Conservation (phyloP, 225 moss, liverwort and hornwort genomes). For the Bryum argenteum region DNA sequence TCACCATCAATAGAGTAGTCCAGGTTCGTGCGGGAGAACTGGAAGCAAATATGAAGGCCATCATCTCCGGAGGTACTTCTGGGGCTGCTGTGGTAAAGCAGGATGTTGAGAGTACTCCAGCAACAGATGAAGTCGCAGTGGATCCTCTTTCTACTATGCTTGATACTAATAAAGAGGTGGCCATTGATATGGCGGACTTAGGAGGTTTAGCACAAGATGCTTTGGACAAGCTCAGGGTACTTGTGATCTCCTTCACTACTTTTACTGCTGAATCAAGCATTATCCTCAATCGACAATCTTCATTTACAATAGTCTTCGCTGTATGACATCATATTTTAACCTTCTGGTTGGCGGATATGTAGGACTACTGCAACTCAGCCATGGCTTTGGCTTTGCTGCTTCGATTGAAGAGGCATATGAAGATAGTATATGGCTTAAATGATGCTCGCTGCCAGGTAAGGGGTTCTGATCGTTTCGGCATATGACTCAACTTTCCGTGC, state of each 20-base stretch:
- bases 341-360: slow-evolving; percentile 22
- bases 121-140: slow-evolving; percentile 61
- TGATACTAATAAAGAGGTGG: slow-evolving; percentile 18
- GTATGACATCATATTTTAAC: background rate
- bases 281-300: background rate
- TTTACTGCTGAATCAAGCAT: background rate
- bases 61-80: slow-evolving; percentile 63
- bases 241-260: background rate
- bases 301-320: background rate
- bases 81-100: slow-evolving; percentile 63
- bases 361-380: slow-evolving; percentile 80
- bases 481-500: background rate
- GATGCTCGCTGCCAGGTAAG: slow-evolving; percentile 90
- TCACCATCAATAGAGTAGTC: slow-evolving; percentile 80
- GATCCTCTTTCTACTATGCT: slow-evolving; percentile 52
- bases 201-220: slow-evolving; percentile 65
- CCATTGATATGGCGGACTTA: slow-evolving; percentile 50
- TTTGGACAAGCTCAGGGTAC: slow-evolving; percentile 69
- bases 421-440: slow-evolving; percentile 79
- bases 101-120: slow-evolving; percentile 61
- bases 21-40: slow-evolving; percentile 93
- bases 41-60: slow-evolving; percentile 84
- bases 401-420: slow-evolving; percentile 90
- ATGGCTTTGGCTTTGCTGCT: slow-evolving; percentile 86
- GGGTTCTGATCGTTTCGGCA: background rate